Evolutionary conservation across 352 stramenopile genomes (phyloP), one percentile per base, ranked within the genome.

Genomic region (Pilasporangium apinafurcum): DNA sequence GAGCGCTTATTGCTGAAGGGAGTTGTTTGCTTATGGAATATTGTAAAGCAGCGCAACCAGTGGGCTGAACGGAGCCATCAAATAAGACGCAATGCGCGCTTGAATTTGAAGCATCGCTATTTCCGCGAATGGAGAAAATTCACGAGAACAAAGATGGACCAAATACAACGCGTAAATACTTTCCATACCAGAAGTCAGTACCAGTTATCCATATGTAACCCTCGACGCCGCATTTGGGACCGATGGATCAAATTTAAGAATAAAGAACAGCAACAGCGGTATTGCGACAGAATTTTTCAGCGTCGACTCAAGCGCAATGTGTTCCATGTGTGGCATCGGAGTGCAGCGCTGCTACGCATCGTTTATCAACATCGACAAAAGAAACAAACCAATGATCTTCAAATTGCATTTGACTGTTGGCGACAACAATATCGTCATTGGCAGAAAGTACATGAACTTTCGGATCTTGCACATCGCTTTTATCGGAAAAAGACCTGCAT

Each of bases 151-250:
- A 24, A 12, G 6, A 29, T 14, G 13, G 8, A 12, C 4, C 8
- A 27, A 2, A 20, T 7, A 17, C 26, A 9, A 1, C 18, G 18
- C 1, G 8, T 47, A 14, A 9, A 3, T 10, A 6, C 3, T 10
- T 58, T 58, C 12, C 44, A 29, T 1, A n/a, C 9, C 12, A 28
- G 51, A 18, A 1, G n/a, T 27, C 21, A 3, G 1, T 72, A 54
- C 20, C 35, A 51, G 9, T 48, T 22, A 1, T 73, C 62, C 16
- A 47, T 57, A 31, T 73, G 44, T 10, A 68, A 69, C 32, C 51
- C 55, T 12, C 14, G 9, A 27, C 62, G 51, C 12, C 51, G 65
- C 32, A 24, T 28, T 1, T 76, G 65, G 65, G 34, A 44, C 31
- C 36, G 43, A 9, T 76, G 65, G 62, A 33, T 17, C 7, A 28